These are phyloP conservation scores for Suhomyces terraborum DNA, from an alignment of 1,139 yeast genomes.

Conservation along the genomic window DNA sequence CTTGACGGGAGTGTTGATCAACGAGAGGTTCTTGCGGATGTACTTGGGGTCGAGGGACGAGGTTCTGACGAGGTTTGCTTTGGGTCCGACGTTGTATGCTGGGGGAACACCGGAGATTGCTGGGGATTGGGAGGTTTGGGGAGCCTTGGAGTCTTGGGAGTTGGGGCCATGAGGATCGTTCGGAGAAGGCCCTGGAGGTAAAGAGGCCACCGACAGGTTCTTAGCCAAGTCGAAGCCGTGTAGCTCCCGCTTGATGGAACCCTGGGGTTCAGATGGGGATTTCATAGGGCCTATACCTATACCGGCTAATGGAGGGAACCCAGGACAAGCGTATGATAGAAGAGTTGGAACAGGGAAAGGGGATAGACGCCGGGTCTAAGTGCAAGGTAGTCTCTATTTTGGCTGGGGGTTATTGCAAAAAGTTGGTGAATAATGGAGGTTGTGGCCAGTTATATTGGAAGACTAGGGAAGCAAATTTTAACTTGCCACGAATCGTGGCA, in stretches of 20 bases:
- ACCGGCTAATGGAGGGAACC: not conserved
- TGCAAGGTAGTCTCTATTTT: not conserved
- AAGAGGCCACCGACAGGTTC: not conserved
- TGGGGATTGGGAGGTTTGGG: not conserved
- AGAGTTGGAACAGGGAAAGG: not conserved
- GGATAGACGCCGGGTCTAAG: not conserved
- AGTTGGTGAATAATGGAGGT: not conserved
- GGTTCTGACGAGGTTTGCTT: slow-evolving; percentile 13
- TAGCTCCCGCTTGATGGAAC: not conserved
- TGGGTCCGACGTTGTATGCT: too few relatives aligned
- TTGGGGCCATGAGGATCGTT: not conserved
- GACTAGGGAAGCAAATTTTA: slow-evolving; percentile 1
- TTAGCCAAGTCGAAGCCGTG: not conserved
- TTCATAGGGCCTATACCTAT: not conserved
- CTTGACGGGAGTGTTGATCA: slow-evolving; percentile 14
- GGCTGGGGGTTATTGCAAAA: not conserved
- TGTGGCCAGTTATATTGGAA: slow-evolving; percentile 1
- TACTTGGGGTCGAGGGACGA: slow-evolving; percentile 14
- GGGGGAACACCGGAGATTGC: too few relatives aligned
- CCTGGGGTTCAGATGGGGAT: not conserved
- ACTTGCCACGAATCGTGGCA: slow-evolving; percentile 16
- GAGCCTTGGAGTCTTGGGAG: not conserved
- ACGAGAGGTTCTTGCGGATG: slow-evolving; percentile 8
- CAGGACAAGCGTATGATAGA: not conserved
- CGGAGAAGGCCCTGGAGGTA: not conserved